A percentile compares a stretch with the other conserved stretches of the same genome.
These are phyloP conservation scores for Hygrocybe coccinea DNA, from an alignment of 768 basidiomycete species.

Conservation along the genomic window DNA sequence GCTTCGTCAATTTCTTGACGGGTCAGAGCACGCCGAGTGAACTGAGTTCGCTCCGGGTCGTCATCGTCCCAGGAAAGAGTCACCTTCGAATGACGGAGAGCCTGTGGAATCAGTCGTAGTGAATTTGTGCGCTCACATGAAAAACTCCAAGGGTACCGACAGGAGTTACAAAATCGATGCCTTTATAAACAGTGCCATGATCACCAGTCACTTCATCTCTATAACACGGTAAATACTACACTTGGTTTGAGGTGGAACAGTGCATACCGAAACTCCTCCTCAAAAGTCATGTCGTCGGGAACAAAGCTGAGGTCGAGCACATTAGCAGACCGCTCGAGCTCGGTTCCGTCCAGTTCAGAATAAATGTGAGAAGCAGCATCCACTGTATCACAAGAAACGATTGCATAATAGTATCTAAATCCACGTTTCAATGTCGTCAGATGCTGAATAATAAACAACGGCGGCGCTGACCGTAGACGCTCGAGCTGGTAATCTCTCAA, in stretches of 20 bases:
- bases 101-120: conserved; percentile 42
- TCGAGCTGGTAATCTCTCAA: conserved; percentile 90
- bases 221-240: background rate
- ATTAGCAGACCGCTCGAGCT: conserved; percentile 95
- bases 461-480: conserved; percentile 65
- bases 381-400: conserved; percentile 80
- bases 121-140: background rate
- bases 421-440: conserved; percentile 1
- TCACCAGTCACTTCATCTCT: conserved; percentile 85
- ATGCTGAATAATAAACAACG: background rate
- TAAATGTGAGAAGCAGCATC: conserved; percentile 76
- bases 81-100: conserved; percentile 95
- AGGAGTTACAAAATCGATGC: conserved; percentile 88
- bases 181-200: conserved; percentile 54
- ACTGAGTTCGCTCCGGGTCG: conserved; percentile 76
- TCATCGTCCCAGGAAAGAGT: conserved; percentile 99
- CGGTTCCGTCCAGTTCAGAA: conserved; percentile 86
- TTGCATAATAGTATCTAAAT: conserved; percentile 88
- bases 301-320: conserved; percentile 94
- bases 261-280: conserved; percentile 63
- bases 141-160: conserved; percentile 44
- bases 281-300: conserved; percentile 83
- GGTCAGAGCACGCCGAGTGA: conserved; percentile 75
- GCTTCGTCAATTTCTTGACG: conserved; percentile 86
- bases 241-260: background rate